phyloP scores from a whole-genome alignment of 2,329 filamentous ascomycete genomes.

The Ophiostoma sp. region DNA sequence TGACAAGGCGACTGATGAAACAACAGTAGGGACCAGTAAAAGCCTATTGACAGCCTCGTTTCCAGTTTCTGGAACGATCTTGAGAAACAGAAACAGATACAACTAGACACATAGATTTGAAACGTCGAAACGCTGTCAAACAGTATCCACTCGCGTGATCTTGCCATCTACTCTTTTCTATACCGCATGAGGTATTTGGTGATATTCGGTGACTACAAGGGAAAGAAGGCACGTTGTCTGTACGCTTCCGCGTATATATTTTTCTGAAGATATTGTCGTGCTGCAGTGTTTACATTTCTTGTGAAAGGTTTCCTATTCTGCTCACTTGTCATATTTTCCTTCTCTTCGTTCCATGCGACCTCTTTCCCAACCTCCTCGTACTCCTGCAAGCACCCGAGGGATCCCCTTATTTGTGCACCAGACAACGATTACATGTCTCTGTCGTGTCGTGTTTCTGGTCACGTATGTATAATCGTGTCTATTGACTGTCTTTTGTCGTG shows the following conservation, averaged over 20 bases:
- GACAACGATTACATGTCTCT: background rate
- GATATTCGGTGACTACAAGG: background rate
- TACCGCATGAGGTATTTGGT: background rate
- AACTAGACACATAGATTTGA: background rate
- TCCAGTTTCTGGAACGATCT: background rate
- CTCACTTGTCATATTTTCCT: background rate
- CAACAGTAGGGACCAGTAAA: background rate
- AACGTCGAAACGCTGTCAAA: background rate
- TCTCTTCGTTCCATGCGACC: background rate
- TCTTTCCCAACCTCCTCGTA: background rate
- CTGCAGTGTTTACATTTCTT: background rate
- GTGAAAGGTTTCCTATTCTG: slow-evolving; percentile 13
- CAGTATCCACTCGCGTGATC: background rate
- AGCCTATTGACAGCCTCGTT: background rate
- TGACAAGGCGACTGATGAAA: background rate
- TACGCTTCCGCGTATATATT: background rate
- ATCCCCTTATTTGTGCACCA: background rate
- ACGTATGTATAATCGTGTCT: no score
- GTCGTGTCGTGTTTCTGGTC: background rate
- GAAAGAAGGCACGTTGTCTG: background rate
- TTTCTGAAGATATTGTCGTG: background rate
- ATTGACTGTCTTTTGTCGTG: background rate
- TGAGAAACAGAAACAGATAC: background rate
- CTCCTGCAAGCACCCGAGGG: background rate
- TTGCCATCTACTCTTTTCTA: background rate